phyloP scores from a whole-genome alignment of 2,329 filamentous ascomycete species.

The Fusarium cyanostomum region DNA sequence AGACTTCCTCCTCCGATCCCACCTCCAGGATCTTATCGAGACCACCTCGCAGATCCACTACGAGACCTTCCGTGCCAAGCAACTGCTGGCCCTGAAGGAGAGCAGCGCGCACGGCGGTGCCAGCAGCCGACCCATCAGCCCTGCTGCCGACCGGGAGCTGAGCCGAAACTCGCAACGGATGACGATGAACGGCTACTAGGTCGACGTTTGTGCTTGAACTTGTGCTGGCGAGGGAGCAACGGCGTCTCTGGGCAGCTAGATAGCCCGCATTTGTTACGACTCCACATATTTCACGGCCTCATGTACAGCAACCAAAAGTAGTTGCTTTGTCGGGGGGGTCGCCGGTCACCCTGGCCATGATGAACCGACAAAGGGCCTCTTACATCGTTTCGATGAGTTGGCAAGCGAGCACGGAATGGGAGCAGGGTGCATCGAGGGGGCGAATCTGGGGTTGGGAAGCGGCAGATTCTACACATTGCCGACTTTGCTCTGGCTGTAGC shows the following conservation, averaged over 20 bases:
- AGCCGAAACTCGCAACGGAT: slow-evolving; percentile 97
- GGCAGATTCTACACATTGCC: slow-evolving; percentile 1
- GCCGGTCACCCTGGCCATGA: slow-evolving; percentile 23
- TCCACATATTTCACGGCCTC: slow-evolving; percentile 46
- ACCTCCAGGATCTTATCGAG: slow-evolving; percentile 98
- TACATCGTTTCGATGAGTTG: slow-evolving; percentile 33
- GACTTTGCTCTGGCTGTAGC: slow-evolving; percentile 20
- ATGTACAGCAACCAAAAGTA: slow-evolving; percentile 42
- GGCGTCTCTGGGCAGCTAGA: slow-evolving; percentile 47
- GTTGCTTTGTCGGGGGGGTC: slow-evolving; percentile 37
- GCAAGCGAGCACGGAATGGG: slow-evolving; percentile 36
- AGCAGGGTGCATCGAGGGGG: slow-evolving; percentile 16
- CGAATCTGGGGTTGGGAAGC: not conserved
- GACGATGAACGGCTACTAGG: slow-evolving; percentile 98
- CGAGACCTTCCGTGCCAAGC: slow-evolving; percentile 99
- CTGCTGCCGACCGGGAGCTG: slow-evolving; percentile 91
- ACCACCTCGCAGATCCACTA: slow-evolving; percentile 99
- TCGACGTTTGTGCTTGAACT: slow-evolving; percentile 42
- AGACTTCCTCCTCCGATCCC: slow-evolving; percentile 98
- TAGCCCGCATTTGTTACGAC: slow-evolving; percentile 45
- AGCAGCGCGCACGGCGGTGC: slow-evolving; percentile 86
- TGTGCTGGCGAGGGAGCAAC: slow-evolving; percentile 46
- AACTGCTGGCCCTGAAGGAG: slow-evolving; percentile 97
- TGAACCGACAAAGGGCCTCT: slow-evolving; percentile 32
- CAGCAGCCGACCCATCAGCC: slow-evolving; percentile 89